These are phyloP conservation scores for Microdochium paspali DNA, from an alignment of 2,329 filamentous ascomycete genomes.

Conservation along the genomic window DNA sequence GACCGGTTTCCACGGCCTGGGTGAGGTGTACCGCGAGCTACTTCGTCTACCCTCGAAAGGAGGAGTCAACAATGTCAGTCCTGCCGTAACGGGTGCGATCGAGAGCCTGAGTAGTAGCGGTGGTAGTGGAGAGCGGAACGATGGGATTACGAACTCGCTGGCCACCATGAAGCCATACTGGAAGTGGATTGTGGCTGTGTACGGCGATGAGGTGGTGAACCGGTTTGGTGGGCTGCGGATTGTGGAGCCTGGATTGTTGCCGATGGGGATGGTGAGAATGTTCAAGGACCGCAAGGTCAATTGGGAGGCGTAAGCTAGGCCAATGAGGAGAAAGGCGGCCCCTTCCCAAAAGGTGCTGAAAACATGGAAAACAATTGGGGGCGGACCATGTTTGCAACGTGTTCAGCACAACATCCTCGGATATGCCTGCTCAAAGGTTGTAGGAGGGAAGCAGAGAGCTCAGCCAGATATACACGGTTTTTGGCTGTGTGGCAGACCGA, in stretches of 20 bases:
- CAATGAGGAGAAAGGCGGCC: too few relatives aligned
- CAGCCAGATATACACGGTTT: too few relatives aligned
- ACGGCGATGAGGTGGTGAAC: slow-evolving; percentile 31
- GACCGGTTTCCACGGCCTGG: slow-evolving; percentile 12
- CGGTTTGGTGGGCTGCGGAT: slow-evolving; percentile 34
- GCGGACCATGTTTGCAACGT: too few relatives aligned
- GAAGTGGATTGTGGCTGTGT: slow-evolving; percentile 35
- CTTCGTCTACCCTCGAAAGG: slow-evolving; percentile 20
- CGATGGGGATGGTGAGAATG: slow-evolving; percentile 35
- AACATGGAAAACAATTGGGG: too few relatives aligned
- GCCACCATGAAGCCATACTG: slow-evolving; percentile 29
- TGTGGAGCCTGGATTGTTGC: slow-evolving; percentile 32
- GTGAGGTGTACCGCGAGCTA: slow-evolving; percentile 23
- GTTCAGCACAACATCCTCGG: too few relatives aligned
- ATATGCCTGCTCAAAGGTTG: too few relatives aligned
- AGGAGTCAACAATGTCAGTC: slow-evolving; percentile 14
- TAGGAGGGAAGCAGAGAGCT: too few relatives aligned
- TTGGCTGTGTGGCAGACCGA: too few relatives aligned
- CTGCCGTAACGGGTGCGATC: slow-evolving; percentile 13
- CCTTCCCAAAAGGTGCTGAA: too few relatives aligned
- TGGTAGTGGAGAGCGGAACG: slow-evolving; percentile 1
- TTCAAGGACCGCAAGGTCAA: slow-evolving; percentile 31
- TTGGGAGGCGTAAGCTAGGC: slow-evolving; percentile 28
- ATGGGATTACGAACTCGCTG: slow-evolving; percentile 16
- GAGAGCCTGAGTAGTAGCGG: slow-evolving; percentile 6